Evolutionary conservation across 352 stramenopile genomes (phyloP), one percentile per base, ranked within the genome.

Genomic region (Phytophthora fragariae): DNA sequence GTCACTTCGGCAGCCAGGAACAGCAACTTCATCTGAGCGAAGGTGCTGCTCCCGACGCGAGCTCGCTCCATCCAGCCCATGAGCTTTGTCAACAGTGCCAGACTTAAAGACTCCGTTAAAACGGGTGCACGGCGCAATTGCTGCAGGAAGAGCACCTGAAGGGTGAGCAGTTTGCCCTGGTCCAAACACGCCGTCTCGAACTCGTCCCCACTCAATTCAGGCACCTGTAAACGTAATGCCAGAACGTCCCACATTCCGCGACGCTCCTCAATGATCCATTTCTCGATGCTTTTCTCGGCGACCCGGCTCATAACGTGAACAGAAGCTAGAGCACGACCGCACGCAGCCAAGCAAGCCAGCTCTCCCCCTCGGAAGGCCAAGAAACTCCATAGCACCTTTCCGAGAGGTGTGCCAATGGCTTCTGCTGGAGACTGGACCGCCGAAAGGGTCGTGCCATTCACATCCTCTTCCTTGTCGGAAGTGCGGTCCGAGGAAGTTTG

Each of bases 301-400:
- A 95, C 85, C 17, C 89, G 80, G 64, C 85, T 92, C 89, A 97
- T 95, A 4, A 94, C 81, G 29, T 94, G 80, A 12, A 97, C 90
- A 0, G 86, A 95, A 37, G 90, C 90, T 37, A 97, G 80, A 1
- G 89, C 84, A n/a, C 85, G 84, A 0, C 90, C 90, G 60, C 88
- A 94, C 0, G 82, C 86, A 7, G 81, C 73, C 8, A 97, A 62
- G 39, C 87, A 95, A 41, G 84, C 90, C 1, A 93, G 66, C 41
- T 95, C 89, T n/a, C 89, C 85, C n/a, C 85, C 85, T 41, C 88
- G 84, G 63, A 95, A 94, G 2, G 81, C 89, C 53, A 93, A 60
- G 44, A 97, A 93, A 72, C 85, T 94, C 88, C 88, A 95, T 7
- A 96, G 55, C 17, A 94, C 65, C 7, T 89, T 88, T 14, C 89